These are phyloP conservation scores for Darksidea phi DNA, from an alignment of 495 filamentous ascomycete genomes.

Conservation along the genomic window DNA sequence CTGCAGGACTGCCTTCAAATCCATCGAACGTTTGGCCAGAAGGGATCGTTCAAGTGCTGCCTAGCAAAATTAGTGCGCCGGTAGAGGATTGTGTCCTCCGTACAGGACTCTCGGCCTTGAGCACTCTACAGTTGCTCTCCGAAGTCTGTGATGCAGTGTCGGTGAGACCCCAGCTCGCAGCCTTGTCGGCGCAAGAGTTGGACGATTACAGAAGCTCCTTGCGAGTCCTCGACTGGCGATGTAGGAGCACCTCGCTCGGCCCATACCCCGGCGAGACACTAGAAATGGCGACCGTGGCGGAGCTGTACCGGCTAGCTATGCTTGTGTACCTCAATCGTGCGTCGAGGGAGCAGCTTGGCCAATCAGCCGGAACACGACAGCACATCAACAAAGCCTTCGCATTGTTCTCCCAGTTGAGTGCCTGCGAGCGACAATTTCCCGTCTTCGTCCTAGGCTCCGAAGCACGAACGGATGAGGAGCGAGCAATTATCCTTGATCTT, in stretches of 20 bases:
- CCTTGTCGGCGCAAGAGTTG: not conserved
- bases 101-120: slow-evolving; percentile 24
- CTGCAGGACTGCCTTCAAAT: slow-evolving; percentile 1
- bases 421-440: slow-evolving; percentile 43
- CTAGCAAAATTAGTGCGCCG: too few species aligned
- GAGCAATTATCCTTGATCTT: slow-evolving; percentile 39
- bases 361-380: slow-evolving; percentile 41
- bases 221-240: slow-evolving; percentile 22
- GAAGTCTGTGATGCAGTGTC: slow-evolving; percentile 33
- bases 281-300: slow-evolving; percentile 11
- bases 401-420: slow-evolving; percentile 49
- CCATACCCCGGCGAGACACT: slow-evolving; percentile 1
- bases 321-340: slow-evolving; percentile 34
- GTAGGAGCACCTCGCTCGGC: slow-evolving; percentile 25
- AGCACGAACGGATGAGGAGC: slow-evolving; percentile 42
- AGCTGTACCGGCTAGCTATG: slow-evolving; percentile 30
- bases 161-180: slow-evolving; percentile 21
- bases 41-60: too few species aligned
- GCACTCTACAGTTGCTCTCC: slow-evolving; percentile 29
- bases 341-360: slow-evolving; percentile 31
- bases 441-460: slow-evolving; percentile 47
- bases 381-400: slow-evolving; percentile 54
- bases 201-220: slow-evolving; percentile 31
- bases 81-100: slow-evolving; percentile 11
- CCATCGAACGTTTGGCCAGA: too few species aligned